Conservation (phyloP, 805 yeast species). For the Nakazawaea peltata region DNA sequence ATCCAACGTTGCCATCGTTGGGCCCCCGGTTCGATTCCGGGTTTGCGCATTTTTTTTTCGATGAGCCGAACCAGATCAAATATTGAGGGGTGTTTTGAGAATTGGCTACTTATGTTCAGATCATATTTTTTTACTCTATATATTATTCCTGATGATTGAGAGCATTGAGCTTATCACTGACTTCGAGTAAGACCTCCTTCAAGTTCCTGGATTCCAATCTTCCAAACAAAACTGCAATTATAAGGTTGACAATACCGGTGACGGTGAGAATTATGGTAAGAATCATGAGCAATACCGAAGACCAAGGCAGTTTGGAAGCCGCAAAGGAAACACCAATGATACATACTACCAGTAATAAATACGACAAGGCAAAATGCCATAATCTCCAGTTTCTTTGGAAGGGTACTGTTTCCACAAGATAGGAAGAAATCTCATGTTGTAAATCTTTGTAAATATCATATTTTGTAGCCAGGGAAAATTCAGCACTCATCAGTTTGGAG, state of each 20-base stretch:
- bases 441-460: conserved; percentile 41
- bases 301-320: conserved; percentile 45
- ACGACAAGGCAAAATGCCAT: conserved; percentile 52
- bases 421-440: conserved; percentile 34
- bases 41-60: conserved; percentile 5
- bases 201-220: conserved; percentile 73
- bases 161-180: conserved; percentile 25
- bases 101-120: too few species aligned
- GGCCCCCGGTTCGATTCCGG: conserved; percentile 7
- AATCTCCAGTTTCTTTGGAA: conserved; percentile 62
- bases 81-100: too few species aligned
- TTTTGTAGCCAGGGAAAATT: conserved; percentile 9
- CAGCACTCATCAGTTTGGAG: not conserved
- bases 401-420: conserved; percentile 39
- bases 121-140: not conserved
- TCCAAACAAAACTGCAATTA: conserved; percentile 75
- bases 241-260: conserved; percentile 67
- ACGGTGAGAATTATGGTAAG: conserved; percentile 46
- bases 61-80: too few species aligned
- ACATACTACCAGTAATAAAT: conserved; percentile 43
- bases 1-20: conserved; percentile 10
- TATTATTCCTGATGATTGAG: too few species aligned
- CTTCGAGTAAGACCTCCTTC: conserved; percentile 66
- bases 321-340: conserved; percentile 54
- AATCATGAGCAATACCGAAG: conserved; percentile 57